Evolutionary conservation across 2,329 filamentous ascomycete genomes (phyloP).

Genomic region (Botrytis cinerea): DNA sequence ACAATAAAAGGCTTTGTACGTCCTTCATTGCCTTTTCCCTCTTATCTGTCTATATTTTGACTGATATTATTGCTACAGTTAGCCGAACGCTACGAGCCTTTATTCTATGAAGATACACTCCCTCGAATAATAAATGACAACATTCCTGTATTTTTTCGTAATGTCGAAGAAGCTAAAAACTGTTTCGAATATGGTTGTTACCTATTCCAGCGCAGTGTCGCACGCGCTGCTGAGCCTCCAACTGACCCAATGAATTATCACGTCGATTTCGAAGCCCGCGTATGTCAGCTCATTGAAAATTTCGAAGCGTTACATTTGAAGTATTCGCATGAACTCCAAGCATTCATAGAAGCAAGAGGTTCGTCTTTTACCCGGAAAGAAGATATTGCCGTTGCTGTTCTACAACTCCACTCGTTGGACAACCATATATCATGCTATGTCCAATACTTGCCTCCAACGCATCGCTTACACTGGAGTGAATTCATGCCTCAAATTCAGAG

Average conservation of each 20-base stretch:
- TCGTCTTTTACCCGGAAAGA: not conserved
- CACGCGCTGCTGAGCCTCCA: not conserved
- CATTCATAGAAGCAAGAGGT: not conserved
- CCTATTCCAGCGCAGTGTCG: constrained; percentile 3
- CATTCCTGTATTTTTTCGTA: not conserved
- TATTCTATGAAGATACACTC: not conserved
- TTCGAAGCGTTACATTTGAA: not conserved
- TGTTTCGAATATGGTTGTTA: constrained; percentile 23
- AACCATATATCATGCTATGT: constrained; percentile 19
- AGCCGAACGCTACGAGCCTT: not conserved
- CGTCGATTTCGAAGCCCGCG: not conserved
- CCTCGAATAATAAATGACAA: not conserved
- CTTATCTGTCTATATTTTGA: not conserved
- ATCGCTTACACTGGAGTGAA: not conserved
- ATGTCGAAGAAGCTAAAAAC: not conserved
- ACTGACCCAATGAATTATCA: not conserved
- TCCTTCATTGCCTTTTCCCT: not conserved
- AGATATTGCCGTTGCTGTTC: constrained; percentile 7
- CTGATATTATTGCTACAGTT: not conserved
- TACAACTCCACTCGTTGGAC: constrained; percentile 26
- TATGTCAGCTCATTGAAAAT: not conserved
- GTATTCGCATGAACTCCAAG: not conserved
- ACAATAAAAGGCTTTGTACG: not conserved
- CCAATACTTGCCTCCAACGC: constrained; percentile 14
- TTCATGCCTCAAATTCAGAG: constrained; percentile 7